Evolutionary conservation across 2,329 filamentous ascomycete genomes (phyloP).

Genomic region (Colletotrichum incanum): DNA sequence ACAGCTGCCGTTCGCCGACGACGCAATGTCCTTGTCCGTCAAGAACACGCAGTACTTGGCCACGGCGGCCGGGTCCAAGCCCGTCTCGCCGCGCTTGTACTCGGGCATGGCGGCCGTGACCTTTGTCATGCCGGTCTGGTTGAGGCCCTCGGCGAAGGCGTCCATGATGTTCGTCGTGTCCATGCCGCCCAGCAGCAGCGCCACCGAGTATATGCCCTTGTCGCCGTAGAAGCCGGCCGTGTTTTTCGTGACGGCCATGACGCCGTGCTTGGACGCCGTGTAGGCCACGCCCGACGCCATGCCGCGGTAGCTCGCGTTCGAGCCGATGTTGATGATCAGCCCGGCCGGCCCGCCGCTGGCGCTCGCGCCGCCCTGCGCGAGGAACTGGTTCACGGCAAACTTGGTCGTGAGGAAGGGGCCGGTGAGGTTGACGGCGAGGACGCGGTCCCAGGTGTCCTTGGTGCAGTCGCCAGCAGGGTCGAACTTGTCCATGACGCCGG

Average conservation of each 20-base stretch:
- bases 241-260: conserved; percentile 70
- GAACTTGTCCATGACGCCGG: conserved; percentile 72
- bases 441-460: conserved; percentile 66
- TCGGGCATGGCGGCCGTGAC: conserved; percentile 49
- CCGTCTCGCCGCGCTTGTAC: conserved; percentile 49
- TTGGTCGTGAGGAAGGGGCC: conserved; percentile 69
- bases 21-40: conserved; percentile 52
- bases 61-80: conserved; percentile 53
- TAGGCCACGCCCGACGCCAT: conserved; percentile 61
- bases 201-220: conserved; percentile 61
- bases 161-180: conserved; percentile 49
- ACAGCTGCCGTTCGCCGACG: conserved; percentile 52
- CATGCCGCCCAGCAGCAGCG: conserved; percentile 42
- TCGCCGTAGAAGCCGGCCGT: conserved; percentile 70
- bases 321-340: conserved; percentile 48
- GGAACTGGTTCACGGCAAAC: conserved; percentile 64
- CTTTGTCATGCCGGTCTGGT: conserved; percentile 52
- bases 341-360: conserved; percentile 37
- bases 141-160: conserved; percentile 55
- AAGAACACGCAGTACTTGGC: conserved; percentile 58
- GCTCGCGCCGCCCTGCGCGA: conserved; percentile 52
- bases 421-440: conserved; percentile 71
- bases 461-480: conserved; percentile 65
- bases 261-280: conserved; percentile 68
- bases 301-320: conserved; percentile 39